These are phyloP conservation scores for Cryptococcus jaspeensis DNA, from an alignment of 1,284 basidiomycete species.

Conservation along the genomic window DNA sequence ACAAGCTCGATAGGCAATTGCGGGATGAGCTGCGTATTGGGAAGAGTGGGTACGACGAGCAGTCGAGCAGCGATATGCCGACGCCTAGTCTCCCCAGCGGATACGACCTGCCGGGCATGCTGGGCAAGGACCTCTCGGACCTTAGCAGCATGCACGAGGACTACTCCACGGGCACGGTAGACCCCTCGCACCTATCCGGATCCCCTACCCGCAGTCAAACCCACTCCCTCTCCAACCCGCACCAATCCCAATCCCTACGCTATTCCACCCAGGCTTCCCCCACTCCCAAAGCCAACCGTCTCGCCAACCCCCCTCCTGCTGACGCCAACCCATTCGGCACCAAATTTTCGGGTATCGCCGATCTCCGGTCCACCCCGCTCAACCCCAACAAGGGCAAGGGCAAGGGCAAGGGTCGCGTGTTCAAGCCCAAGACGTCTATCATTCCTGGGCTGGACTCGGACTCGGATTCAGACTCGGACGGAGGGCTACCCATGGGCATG, in stretches of 20 bases:
- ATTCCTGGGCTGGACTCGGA: constrained; percentile 37
- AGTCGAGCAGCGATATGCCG: constrained; percentile 22
- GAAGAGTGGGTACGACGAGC: constrained; percentile 7
- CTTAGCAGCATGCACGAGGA: constrained; percentile 9
- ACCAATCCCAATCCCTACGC: neutral
- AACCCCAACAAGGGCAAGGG: constrained; percentile 47
- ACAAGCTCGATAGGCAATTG: constrained; percentile 67
- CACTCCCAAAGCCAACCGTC: constrained; percentile 25
- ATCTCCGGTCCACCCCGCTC: constrained; percentile 64
- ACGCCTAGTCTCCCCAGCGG: constrained; percentile 42
- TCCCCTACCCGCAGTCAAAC: neutral
- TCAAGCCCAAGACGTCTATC: constrained; percentile 13
- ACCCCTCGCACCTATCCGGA: neutral
- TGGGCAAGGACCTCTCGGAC: constrained; percentile 1
- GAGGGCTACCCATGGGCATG: constrained; percentile 64
- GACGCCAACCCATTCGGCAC: constrained; percentile 61
- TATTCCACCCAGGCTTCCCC: constrained; percentile 1
- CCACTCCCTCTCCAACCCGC: neutral
- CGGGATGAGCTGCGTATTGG: constrained; percentile 55
- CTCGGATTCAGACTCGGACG: constrained; percentile 30
- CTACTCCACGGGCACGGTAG: constrained; percentile 23
- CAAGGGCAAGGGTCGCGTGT: constrained; percentile 1
- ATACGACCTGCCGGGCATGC: constrained; percentile 30
- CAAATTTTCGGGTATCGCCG: constrained; percentile 71
- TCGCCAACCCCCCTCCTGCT: constrained; percentile 23